These are phyloP conservation scores for Lupinus albus DNA, from an alignment of 306 rosid species.

Conservation along the genomic window DNA sequence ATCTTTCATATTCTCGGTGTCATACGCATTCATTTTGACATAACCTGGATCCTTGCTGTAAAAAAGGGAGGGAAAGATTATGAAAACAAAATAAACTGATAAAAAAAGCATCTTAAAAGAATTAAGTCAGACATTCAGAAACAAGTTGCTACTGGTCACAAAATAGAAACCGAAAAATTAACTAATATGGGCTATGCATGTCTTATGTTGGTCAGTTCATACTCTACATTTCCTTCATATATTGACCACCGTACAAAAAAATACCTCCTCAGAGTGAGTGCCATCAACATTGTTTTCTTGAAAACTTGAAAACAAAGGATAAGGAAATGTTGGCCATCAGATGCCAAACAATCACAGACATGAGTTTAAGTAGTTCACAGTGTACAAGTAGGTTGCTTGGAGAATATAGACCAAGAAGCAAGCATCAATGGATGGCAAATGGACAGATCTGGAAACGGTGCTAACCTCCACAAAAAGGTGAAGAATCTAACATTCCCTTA, in stretches of 20 bases:
- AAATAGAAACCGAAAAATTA: background rate
- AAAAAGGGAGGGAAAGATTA: conserved; percentile 2
- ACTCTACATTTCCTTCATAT: conserved; percentile 6
- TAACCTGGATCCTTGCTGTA: conserved; percentile 98
- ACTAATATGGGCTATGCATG: conserved; percentile 5
- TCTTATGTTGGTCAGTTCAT: background rate
- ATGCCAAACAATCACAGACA: conserved; percentile 6
- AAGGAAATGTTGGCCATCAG: conserved; percentile 18
- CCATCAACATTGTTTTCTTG: conserved; percentile 29
- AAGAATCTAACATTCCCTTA: background rate
- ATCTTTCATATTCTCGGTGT: conserved; percentile 74
- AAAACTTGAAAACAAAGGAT: conserved; percentile 27
- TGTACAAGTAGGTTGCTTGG: conserved; percentile 9
- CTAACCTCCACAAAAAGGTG: background rate
- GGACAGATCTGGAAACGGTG: background rate
- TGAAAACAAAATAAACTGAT: conserved; percentile 24
- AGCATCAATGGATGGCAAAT: conserved; percentile 1
- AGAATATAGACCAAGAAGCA: conserved; percentile 32
- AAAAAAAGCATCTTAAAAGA: background rate
- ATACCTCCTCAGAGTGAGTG: conserved; percentile 6
- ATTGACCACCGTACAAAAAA: conserved; percentile 6
- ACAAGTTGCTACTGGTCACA: conserved; percentile 27
- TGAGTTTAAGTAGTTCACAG: conserved; percentile 1
- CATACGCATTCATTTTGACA: conserved; percentile 67
- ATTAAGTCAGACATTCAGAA: background rate